Evolutionary conservation across 179 eudicot genomes (phyloP).

Genomic region (Spergularia azorica): DNA sequence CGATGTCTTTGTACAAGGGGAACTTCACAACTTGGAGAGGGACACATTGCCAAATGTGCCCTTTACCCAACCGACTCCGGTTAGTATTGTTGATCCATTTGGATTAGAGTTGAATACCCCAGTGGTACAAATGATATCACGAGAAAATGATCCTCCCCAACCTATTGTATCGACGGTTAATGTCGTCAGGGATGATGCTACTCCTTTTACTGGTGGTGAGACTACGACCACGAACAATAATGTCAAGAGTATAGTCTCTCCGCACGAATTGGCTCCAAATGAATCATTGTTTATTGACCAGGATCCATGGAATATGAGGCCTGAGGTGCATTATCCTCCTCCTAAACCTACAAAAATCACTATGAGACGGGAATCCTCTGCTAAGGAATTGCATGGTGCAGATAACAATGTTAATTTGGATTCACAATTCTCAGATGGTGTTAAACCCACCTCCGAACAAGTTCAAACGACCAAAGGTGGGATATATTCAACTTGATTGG

Average conservation of each 20-base stretch:
- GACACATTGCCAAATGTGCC: slow-evolving; percentile 34
- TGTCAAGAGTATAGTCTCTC: slow-evolving; percentile 29
- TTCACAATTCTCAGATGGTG: slow-evolving; percentile 42
- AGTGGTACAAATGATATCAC: slow-evolving; percentile 34
- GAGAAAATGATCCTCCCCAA: slow-evolving; percentile 29
- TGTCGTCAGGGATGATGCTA: slow-evolving; percentile 36
- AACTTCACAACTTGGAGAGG: slow-evolving; percentile 31
- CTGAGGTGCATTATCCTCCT: slow-evolving; percentile 72
- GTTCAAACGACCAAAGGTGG: slow-evolving; percentile 53
- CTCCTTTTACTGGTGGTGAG: slow-evolving; percentile 36
- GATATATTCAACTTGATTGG: slow-evolving; percentile 3
- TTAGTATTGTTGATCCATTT: slow-evolving; percentile 26
- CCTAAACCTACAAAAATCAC: slow-evolving; percentile 67
- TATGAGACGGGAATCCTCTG: slow-evolving; percentile 48
- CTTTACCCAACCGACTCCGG: slow-evolving; percentile 21
- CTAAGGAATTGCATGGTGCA: slow-evolving; percentile 43
- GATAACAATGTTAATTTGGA: slow-evolving; percentile 36
- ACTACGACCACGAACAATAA: slow-evolving; percentile 26
- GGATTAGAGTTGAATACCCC: slow-evolving; percentile 35
- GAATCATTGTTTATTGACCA: slow-evolving; percentile 68
- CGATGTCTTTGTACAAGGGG: slow-evolving; percentile 34
- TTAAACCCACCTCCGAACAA: slow-evolving; percentile 40
- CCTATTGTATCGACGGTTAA: too few relatives aligned
- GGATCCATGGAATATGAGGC: slow-evolving; percentile 83
- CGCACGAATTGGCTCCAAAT: slow-evolving; percentile 46